Conservation (phyloP, 768 basidiomycete genomes). For the Phaffia australis region DNA sequence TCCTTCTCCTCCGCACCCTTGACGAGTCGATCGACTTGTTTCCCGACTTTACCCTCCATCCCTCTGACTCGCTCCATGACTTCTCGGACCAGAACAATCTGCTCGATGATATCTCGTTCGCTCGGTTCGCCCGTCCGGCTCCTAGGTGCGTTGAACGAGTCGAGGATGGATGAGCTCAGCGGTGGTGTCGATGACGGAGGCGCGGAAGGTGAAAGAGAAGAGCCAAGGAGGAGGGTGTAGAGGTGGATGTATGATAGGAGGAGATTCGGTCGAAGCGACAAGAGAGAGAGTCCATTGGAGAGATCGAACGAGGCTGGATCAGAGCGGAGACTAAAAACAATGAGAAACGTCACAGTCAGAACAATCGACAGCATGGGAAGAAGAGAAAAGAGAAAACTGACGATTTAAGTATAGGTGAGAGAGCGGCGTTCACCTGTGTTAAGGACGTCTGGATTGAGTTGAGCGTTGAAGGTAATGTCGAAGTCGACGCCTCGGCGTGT, state of each 20-base stretch:
- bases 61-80: slow-evolving; percentile 79
- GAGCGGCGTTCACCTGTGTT: slow-evolving; percentile 19
- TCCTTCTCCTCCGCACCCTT: slow-evolving; percentile 52
- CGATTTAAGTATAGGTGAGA: slow-evolving; percentile 22
- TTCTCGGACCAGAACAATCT: slow-evolving; percentile 65
- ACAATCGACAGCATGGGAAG: neutral
- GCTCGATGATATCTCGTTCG: slow-evolving; percentile 55
- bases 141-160: slow-evolving; percentile 24
- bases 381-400: neutral
- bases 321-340: slow-evolving; percentile 4
- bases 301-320: slow-evolving; percentile 21
- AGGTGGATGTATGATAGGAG: slow-evolving; percentile 78
- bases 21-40: slow-evolving; percentile 92
- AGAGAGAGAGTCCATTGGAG: slow-evolving; percentile 71
- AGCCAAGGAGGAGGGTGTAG: slow-evolving; percentile 51
- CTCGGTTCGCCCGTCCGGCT: slow-evolving; percentile 3
- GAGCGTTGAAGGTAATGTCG: slow-evolving; percentile 12
- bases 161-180: slow-evolving; percentile 38
- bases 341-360: neutral
- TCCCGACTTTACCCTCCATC: slow-evolving; percentile 75
- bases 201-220: slow-evolving; percentile 6
- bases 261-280: slow-evolving; percentile 75
- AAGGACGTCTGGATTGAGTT: slow-evolving; percentile 11
- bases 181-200: slow-evolving; percentile 48
- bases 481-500: too few species aligned